Evolutionary conservation across 306 rosid species (phyloP).

Genomic region (Vicia faba): DNA sequence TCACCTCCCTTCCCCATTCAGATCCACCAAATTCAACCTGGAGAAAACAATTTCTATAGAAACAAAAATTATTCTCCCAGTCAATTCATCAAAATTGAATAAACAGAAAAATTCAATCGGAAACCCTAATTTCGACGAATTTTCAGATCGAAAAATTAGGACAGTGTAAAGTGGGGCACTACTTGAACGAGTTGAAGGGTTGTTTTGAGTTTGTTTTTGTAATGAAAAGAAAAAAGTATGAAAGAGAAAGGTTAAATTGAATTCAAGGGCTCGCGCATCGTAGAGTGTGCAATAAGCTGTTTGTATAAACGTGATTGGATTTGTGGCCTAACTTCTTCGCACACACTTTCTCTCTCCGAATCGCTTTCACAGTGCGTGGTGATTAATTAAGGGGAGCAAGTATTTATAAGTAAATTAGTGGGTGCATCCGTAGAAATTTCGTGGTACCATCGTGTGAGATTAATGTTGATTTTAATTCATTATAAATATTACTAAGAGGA

Average conservation of each 20-base stretch:
- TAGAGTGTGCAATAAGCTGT: constrained; percentile 31
- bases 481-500: neutral
- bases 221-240: constrained; percentile 10
- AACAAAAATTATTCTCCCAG: constrained; percentile 4
- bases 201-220: neutral
- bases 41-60: constrained; percentile 39
- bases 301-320: neutral
- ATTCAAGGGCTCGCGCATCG: constrained; percentile 28
- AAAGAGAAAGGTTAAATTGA: constrained; percentile 36
- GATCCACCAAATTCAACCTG: constrained; percentile 30
- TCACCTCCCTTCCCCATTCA: constrained; percentile 67
- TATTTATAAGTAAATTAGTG: neutral
- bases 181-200: constrained; percentile 7
- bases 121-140: constrained; percentile 48
- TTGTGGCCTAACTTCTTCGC: neutral
- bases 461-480: neutral
- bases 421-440: constrained; percentile 30
- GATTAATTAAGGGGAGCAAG: neutral
- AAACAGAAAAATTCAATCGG: neutral
- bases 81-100: constrained; percentile 1
- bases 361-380: neutral
- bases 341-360: neutral
- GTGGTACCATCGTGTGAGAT: constrained; percentile 32
- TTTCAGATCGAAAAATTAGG: constrained; percentile 6
- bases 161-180: neutral